Percentiles rank a stretch among this genome's conserved stretches.
These are phyloP conservation scores for Smallanthus sonchifolius DNA, from an alignment of 129 eudicot species.

Conservation along the genomic window DNA sequence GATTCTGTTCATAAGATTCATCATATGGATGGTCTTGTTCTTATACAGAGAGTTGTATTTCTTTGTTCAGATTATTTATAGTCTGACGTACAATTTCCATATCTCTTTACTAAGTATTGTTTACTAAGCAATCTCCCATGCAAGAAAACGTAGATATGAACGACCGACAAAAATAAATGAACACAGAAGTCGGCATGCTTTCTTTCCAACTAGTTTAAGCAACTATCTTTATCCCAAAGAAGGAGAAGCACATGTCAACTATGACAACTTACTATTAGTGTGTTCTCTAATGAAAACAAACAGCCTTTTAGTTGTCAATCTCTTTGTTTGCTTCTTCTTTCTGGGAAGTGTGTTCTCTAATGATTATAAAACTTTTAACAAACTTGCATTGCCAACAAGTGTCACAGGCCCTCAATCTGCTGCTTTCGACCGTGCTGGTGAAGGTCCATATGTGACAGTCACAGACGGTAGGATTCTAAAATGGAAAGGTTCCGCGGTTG, in stretches of 20 bases:
- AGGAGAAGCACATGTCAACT: constrained; percentile 22
- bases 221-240: constrained; percentile 22
- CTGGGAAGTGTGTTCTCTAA: constrained; percentile 15
- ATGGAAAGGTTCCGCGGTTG: constrained; percentile 29
- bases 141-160: background rate
- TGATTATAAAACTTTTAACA: constrained; percentile 19
- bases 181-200: constrained; percentile 6
- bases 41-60: too few relatives aligned
- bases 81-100: too few relatives aligned
- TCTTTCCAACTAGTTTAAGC: constrained; percentile 21
- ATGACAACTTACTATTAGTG: too few relatives aligned
- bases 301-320: background rate
- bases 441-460: constrained; percentile 37
- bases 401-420: constrained; percentile 37
- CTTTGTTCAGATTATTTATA: too few relatives aligned
- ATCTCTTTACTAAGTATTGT: too few relatives aligned
- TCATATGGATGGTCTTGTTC: too few relatives aligned
- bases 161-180: background rate
- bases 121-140: background rate
- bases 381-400: constrained; percentile 26
- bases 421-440: constrained; percentile 35
- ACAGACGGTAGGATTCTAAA: constrained; percentile 45
- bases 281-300: constrained; percentile 23
- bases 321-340: constrained; percentile 16
- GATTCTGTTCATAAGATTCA: too few relatives aligned